A percentile compares a stretch with the other conserved stretches of the same genome.
phyloP scores from a whole-genome alignment of 495 filamentous ascomycete species.

The Trichoderma erinaceum region DNA sequence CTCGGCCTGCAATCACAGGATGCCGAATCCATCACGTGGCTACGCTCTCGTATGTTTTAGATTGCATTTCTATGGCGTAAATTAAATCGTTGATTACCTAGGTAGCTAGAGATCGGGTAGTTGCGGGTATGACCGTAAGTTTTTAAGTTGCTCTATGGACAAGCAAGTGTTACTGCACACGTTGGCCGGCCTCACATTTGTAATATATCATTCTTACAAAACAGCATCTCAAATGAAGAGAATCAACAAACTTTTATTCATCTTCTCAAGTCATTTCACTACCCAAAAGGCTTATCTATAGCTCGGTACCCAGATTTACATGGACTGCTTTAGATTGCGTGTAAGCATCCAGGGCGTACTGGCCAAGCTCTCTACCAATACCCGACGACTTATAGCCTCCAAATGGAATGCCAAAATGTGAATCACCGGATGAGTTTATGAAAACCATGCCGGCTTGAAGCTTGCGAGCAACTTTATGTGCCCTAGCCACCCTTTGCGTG shows the following conservation, averaged over 20 bases:
- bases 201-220: too few relatives aligned
- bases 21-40: neutral
- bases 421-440: conserved; percentile 39
- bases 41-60: neutral
- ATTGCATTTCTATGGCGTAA: neutral
- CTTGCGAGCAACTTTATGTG: conserved; percentile 41
- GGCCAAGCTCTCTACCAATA: conserved; percentile 12
- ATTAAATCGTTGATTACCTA: neutral
- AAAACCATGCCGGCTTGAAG: conserved; percentile 49
- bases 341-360: conserved; percentile 6
- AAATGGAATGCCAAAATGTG: conserved; percentile 35
- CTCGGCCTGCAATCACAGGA: neutral
- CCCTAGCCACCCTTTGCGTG: conserved; percentile 81
- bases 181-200: too few relatives aligned
- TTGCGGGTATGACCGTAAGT: too few relatives aligned
- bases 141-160: too few relatives aligned
- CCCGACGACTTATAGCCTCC: conserved; percentile 12
- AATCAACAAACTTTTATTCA: neutral
- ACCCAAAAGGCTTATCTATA: neutral
- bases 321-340: conserved; percentile 12
- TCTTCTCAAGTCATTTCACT: neutral
- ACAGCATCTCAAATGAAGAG: neutral
- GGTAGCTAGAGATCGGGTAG: neutral
- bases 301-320: neutral
- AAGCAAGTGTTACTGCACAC: too few relatives aligned